Percentiles rank a stretch among this genome's conserved stretches.
phyloP scores from a whole-genome alignment of 192 early-diverging fungal genomes.

The Ambispora gerdemannii region DNA sequence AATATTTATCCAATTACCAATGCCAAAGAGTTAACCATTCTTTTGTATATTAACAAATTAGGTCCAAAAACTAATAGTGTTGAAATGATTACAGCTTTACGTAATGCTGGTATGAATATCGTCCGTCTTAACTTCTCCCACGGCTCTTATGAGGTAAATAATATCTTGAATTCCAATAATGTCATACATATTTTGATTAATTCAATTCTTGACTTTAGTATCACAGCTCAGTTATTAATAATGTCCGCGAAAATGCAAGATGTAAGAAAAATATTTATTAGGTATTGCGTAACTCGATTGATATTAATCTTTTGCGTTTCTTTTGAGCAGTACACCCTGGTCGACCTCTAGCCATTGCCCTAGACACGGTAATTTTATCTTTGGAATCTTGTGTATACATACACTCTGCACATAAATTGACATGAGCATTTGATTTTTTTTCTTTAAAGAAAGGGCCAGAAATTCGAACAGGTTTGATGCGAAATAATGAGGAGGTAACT shows the following conservation, averaged over 20 bases:
- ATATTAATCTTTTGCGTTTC: no score
- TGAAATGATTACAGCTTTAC: slow-evolving; percentile 66
- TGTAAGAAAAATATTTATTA: slow-evolving; percentile 41
- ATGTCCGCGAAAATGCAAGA: slow-evolving; percentile 44
- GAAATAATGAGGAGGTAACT: slow-evolving; percentile 63
- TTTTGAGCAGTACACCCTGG: slow-evolving; percentile 39
- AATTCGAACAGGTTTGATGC: slow-evolving; percentile 83
- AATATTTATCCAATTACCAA: background rate
- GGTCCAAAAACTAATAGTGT: slow-evolving; percentile 75
- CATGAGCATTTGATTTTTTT: slow-evolving; percentile 5
- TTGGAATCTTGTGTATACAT: no score
- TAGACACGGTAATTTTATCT: slow-evolving; percentile 59
- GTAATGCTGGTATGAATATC: slow-evolving; percentile 78
- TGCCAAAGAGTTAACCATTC: background rate
- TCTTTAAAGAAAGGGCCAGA: slow-evolving; percentile 67
- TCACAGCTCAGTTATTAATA: slow-evolving; percentile 60
- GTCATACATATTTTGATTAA: background rate
- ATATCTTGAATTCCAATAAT: background rate
- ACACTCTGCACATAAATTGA: no score
- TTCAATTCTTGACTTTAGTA: slow-evolving; percentile 34
- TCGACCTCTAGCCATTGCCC: slow-evolving; percentile 62
- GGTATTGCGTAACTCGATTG: no score
- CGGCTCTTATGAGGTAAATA: slow-evolving; percentile 52
- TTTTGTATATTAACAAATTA: slow-evolving; percentile 25
- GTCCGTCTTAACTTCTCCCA: slow-evolving; percentile 72